These are phyloP conservation scores for Phytophthora tentaculata DNA, from an alignment of 352 stramenopile genomes.

Conservation along the genomic window DNA sequence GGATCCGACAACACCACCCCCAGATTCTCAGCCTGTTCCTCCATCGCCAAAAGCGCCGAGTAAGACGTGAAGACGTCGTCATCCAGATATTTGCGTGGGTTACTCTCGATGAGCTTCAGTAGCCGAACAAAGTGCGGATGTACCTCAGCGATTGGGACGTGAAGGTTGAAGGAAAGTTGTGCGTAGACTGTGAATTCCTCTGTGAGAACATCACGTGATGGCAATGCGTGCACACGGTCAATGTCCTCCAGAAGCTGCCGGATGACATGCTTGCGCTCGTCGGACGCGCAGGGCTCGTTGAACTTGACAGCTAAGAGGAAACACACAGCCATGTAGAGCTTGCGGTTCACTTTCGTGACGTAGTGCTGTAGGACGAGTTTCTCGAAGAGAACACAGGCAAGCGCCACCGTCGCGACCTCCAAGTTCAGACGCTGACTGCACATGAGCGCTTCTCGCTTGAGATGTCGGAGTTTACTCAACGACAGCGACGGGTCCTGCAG, in stretches of 20 bases:
- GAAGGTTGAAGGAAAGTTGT: constrained; percentile 89
- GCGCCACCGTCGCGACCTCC: constrained; percentile 94
- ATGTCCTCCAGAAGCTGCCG: constrained; percentile 81
- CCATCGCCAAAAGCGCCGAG: constrained; percentile 70
- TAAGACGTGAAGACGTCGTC: constrained; percentile 86
- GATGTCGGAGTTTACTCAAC: constrained; percentile 96
- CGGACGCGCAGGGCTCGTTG: constrained; percentile 79
- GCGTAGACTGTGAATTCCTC: constrained; percentile 92
- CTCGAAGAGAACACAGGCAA: constrained; percentile 98
- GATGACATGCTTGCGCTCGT: constrained; percentile 67
- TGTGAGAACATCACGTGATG: constrained; percentile 85
- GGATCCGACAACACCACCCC: constrained; percentile 36
- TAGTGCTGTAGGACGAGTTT: constrained; percentile 95
- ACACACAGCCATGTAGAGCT: constrained; percentile 96
- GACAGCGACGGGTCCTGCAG: constrained; percentile 91
- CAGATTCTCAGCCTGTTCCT: constrained; percentile 58
- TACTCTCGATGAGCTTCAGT: constrained; percentile 88
- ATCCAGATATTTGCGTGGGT: constrained; percentile 89
- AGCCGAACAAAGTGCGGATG: constrained; percentile 89
- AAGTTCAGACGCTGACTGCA: constrained; percentile 83
- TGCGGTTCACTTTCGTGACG: constrained; percentile 96
- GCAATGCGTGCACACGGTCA: constrained; percentile 78
- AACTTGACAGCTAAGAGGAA: constrained; percentile 95
- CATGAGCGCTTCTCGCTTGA: constrained; percentile 91
- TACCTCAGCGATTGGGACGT: constrained; percentile 80